Evolutionary conservation across 2,329 filamentous ascomycete genomes (phyloP).

Genomic region (Cladosporium sp.): DNA sequence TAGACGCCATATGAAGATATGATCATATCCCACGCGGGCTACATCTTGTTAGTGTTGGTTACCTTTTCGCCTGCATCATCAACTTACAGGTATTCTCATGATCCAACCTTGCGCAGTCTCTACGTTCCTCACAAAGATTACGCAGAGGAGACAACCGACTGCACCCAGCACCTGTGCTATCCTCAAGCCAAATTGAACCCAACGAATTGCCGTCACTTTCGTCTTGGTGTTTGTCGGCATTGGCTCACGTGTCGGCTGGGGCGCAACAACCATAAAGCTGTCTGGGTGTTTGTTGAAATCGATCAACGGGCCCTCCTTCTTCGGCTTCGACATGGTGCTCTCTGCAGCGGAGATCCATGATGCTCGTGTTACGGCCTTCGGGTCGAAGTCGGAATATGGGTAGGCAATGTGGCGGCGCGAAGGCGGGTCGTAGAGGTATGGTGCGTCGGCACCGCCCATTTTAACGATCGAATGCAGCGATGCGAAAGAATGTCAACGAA

Average conservation of each 20-base stretch:
- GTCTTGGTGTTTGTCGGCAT: conserved; percentile 66
- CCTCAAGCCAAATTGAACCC: conserved; percentile 63
- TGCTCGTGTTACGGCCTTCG: conserved; percentile 75
- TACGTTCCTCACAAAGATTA: conserved; percentile 65
- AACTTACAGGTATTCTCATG: conserved; percentile 25
- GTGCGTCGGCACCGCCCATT: conserved; percentile 39
- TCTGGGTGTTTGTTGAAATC: conserved; percentile 84
- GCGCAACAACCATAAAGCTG: conserved; percentile 58
- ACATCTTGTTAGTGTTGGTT: neutral
- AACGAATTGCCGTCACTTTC: conserved; percentile 63
- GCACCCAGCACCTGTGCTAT: conserved; percentile 62
- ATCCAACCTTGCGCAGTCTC: conserved; percentile 21
- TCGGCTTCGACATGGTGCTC: conserved; percentile 48
- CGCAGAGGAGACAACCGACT: conserved; percentile 64
- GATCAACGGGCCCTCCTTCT: conserved; percentile 68
- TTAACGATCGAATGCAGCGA: conserved; percentile 9
- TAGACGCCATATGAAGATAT: conserved; percentile 74
- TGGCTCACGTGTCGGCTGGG: conserved; percentile 54
- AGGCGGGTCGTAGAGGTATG: conserved; percentile 66
- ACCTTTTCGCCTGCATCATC: neutral
- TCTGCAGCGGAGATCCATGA: conserved; percentile 53
- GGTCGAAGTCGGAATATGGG: conserved; percentile 63
- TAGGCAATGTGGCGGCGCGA: conserved; percentile 47
- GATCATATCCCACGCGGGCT: conserved; percentile 70
- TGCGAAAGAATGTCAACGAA: neutral